Conservation (phyloP, 352 stramenopile species). For the Aphanomyces euteiches region DNA sequence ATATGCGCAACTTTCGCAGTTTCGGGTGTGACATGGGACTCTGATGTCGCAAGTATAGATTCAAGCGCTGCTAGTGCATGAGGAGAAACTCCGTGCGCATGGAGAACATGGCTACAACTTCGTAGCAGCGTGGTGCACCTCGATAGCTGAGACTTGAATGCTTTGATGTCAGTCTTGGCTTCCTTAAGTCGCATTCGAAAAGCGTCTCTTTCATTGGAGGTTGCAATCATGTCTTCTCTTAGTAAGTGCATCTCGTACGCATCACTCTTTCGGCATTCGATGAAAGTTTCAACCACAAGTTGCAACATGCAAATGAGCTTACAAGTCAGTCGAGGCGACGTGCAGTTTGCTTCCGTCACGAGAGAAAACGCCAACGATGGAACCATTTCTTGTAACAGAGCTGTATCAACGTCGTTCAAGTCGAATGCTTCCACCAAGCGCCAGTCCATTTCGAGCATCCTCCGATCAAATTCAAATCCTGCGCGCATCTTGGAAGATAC, state of each 20-base stretch:
- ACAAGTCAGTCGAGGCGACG: slow-evolving; percentile 22
- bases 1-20: slow-evolving; percentile 22
- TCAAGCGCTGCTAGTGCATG: slow-evolving; percentile 26
- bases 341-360: slow-evolving; percentile 26
- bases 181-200: slow-evolving; percentile 22
- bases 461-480: slow-evolving; percentile 23
- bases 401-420: slow-evolving; percentile 17
- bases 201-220: slow-evolving; percentile 10
- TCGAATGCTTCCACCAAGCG: slow-evolving; percentile 28
- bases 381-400: slow-evolving; percentile 27
- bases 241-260: slow-evolving; percentile 25
- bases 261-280: slow-evolving; percentile 25
- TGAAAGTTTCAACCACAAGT: slow-evolving; percentile 28
- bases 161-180: slow-evolving; percentile 20
- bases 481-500: not conserved
- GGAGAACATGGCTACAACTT: slow-evolving; percentile 26
- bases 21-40: not conserved
- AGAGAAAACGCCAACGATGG: slow-evolving; percentile 19
- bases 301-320: slow-evolving; percentile 30
- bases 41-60: slow-evolving; percentile 16
- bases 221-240: slow-evolving; percentile 14
- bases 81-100: slow-evolving; percentile 23
- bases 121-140: slow-evolving; percentile 17
- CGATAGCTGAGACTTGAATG: slow-evolving; percentile 23
- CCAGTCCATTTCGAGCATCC: slow-evolving; percentile 29